Evolutionary conservation across 345 rosid genomes (phyloP).

Genomic region (Noccaea bulbosa): DNA sequence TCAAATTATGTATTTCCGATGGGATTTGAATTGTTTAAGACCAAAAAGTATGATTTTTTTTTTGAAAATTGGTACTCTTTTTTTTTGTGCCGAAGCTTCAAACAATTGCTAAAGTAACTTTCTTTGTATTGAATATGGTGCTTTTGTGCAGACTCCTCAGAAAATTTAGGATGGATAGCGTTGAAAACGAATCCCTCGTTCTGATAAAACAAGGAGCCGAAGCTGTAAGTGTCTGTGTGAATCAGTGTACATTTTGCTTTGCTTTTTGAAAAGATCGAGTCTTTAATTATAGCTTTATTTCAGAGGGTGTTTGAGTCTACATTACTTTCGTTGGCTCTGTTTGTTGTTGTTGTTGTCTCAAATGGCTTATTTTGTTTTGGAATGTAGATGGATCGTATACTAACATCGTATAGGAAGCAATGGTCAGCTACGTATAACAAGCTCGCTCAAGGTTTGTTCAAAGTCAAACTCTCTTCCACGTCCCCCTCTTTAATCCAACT

Average conservation of each 20-base stretch:
- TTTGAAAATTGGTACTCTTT: neutral
- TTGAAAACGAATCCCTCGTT: conserved; percentile 45
- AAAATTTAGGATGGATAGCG: conserved; percentile 42
- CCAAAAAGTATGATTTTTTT: neutral
- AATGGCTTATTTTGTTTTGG: neutral
- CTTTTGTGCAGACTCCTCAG: conserved; percentile 24
- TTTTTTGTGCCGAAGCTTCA: neutral
- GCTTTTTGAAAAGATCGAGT: neutral
- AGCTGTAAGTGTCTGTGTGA: conserved; percentile 54
- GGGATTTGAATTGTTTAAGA: neutral
- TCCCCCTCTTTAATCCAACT: neutral
- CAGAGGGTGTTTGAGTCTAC: conserved; percentile 83
- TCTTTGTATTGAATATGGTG: no score
- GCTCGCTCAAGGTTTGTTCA: conserved; percentile 89
- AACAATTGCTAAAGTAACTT: neutral
- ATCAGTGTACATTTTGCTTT: neutral
- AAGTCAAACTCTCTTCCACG: neutral
- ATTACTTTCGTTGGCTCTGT: neutral
- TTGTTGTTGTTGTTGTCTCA: conserved; percentile 1
- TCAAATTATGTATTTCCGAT: neutral
- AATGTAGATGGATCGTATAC: conserved; percentile 80
- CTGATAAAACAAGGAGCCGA: conserved; percentile 84
- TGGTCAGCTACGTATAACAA: conserved; percentile 96
- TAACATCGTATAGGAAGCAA: conserved; percentile 82
- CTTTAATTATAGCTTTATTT: conserved; percentile 17